Conservation (phyloP, 148 eudicot genomes). For the Cornus florida region DNA sequence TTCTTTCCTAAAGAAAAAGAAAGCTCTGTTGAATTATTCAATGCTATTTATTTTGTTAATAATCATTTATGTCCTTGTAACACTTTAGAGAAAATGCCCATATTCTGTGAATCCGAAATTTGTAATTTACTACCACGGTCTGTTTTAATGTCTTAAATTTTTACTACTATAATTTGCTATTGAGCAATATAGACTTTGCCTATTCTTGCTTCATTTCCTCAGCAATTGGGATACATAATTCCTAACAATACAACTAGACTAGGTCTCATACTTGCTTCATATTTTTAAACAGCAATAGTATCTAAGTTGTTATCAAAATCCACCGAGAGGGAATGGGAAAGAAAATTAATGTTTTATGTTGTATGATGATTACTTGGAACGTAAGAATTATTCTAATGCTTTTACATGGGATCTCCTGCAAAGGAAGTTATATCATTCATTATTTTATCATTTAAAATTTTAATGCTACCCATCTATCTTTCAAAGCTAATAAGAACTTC, state of each 20-base stretch:
- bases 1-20: no score
- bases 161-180: no score
- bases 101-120: background rate
- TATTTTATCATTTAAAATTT: background rate
- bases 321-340: background rate
- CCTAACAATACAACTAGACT: background rate
- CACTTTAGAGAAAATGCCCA: no score
- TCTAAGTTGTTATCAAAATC: background rate
- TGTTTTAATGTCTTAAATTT: background rate
- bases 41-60: background rate
- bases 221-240: no score
- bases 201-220: no score
- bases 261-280: background rate
- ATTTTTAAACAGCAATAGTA: no score
- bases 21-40: background rate
- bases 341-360: background rate
- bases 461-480: background rate
- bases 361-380: background rate
- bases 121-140: background rate
- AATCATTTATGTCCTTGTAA: no score
- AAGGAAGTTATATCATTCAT: background rate
- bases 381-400: no score
- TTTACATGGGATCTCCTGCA: background rate
- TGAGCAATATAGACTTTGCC: no score
- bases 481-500: background rate